These are phyloP conservation scores for Barnettozyma populi DNA, from an alignment of 805 yeast genomes.

Conservation along the genomic window DNA sequence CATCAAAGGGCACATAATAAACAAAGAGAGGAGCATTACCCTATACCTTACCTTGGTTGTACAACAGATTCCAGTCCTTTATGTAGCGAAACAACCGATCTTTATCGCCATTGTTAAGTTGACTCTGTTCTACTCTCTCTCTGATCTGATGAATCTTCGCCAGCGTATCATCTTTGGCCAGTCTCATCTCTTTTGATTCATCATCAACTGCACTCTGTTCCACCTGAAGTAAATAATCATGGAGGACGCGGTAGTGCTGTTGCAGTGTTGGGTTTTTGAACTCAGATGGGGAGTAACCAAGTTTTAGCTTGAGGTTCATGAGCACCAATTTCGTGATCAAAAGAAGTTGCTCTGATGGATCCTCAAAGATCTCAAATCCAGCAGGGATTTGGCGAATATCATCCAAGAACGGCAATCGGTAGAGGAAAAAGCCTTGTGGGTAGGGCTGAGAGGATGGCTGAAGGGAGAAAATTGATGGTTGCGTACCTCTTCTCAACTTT, in stretches of 20 bases:
- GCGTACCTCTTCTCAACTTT: conserved; percentile 43
- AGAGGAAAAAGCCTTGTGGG: conserved; percentile 63
- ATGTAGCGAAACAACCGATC: conserved; percentile 24
- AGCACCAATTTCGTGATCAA: conserved; percentile 22
- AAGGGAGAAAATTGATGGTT: conserved; percentile 55
- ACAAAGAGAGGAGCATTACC: too few relatives aligned
- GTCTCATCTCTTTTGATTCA: conserved; percentile 6
- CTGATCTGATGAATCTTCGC: conserved; percentile 26
- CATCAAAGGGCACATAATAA: too few relatives aligned
- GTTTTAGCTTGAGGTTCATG: conserved; percentile 36
- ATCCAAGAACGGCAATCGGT: conserved; percentile 67
- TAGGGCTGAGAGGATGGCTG: conserved; percentile 37
- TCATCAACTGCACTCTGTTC: conserved; percentile 24
- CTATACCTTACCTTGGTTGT: conserved; percentile 11
- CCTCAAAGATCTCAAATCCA: conserved; percentile 7
- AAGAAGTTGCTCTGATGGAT: conserved; percentile 9
- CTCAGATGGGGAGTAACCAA: conserved; percentile 51
- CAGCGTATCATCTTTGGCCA: conserved; percentile 33
- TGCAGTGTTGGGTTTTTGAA: conserved; percentile 63
- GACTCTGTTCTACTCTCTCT: conserved; percentile 24
- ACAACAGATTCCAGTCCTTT: conserved; percentile 30
- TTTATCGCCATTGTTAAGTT: conserved; percentile 15
- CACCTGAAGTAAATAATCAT: conserved; percentile 59
- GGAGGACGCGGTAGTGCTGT: conserved; percentile 59
- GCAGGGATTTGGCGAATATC: conserved; percentile 67